Conservation (phyloP, 192 early-diverging fungal species). For the Fimicolochytrium jonesii region DNA sequence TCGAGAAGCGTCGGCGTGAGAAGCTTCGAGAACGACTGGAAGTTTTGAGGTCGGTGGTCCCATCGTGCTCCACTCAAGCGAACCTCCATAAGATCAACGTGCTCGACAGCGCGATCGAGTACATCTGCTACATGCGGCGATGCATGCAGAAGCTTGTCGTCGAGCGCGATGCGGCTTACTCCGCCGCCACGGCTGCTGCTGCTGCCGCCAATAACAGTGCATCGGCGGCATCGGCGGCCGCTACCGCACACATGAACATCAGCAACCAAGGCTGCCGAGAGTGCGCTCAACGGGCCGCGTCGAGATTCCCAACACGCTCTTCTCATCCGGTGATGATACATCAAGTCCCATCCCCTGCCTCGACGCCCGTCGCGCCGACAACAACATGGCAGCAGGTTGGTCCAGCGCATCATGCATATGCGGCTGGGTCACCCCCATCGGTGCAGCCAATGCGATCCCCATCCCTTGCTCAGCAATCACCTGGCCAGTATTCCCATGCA, state of each 20-base stretch:
- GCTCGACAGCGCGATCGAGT: conserved; percentile 64
- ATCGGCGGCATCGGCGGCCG: neutral
- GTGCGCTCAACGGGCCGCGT: too few species aligned
- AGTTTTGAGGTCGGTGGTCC: conserved; percentile 66
- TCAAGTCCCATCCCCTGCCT: too few species aligned
- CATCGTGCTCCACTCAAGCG: conserved; percentile 55
- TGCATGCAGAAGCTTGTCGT: conserved; percentile 6
- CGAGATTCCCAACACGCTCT: too few species aligned
- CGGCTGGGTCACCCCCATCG: too few species aligned
- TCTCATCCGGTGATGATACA: too few species aligned
- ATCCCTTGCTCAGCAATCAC: neutral
- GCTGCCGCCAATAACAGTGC: neutral
- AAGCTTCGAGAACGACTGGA: conserved; percentile 73
- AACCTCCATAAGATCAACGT: conserved; percentile 65
- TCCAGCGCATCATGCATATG: neutral
- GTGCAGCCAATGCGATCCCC: neutral
- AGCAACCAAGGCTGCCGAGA: too few species aligned
- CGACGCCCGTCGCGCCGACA: neutral
- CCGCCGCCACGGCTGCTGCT: neutral
- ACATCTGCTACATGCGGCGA: conserved; percentile 56
- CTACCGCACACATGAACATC: too few species aligned
- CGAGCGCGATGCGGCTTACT: conserved; percentile 7
- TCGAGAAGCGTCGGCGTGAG: conserved; percentile 74
- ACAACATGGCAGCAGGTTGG: neutral
- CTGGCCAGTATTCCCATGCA: neutral